Base-by-base conservation (phyloP, 768 basidiomycete genomes). In the Naganishia antarctica region DNA sequence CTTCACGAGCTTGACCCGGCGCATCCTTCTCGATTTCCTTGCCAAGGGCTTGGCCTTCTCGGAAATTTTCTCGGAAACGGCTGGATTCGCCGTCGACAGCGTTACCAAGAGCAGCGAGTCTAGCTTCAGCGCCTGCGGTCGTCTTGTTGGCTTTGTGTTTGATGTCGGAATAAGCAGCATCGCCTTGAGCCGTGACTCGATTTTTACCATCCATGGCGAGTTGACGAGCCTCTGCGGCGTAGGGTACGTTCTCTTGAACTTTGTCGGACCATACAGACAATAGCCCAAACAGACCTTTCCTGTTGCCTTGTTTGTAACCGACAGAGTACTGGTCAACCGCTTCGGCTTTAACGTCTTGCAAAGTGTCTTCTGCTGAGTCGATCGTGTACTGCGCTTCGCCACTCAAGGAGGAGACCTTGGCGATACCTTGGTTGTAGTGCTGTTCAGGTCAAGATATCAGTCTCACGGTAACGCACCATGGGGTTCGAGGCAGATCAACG, bases 351-450 rank as follows among this genome's bases (percentile, higher is more conserved):
- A 37, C 59, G n/a, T 45, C 59, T 9, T 29, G 41, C 28, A 47
- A n/a, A 15, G 59, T 44, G 4, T 29, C 44, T 26, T 60, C 44
- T 11, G 43, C 59, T 18, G 43, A 45, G 23, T 45, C 46, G 46
- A 44, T 29, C 31, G 32, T 28, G 29, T 44, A 31, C 37, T 43
- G 44, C 23, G 43, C 43, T 46, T 60, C 31, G 25, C 16, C 59
- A 16, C 32, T 37, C 16, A 37, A 16, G 2, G 43, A n/a, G 28
- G 44, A n/a, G n/a, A 28, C 59, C 28, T 60, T 60, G 41, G 59
- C 59, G 32, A 45, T 45, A 2, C 59, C 59, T 45, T 45, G 59
- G 18, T 60, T 37, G 25, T 60, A 60, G 32, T 60, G 59, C 59
- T 60, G 37, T 16, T 29, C 26, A 18, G 6, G n/a, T n/a, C n/a